phyloP scores from a whole-genome alignment of 345 rosid species.

The Rhodomyrtus tomentosa region DNA sequence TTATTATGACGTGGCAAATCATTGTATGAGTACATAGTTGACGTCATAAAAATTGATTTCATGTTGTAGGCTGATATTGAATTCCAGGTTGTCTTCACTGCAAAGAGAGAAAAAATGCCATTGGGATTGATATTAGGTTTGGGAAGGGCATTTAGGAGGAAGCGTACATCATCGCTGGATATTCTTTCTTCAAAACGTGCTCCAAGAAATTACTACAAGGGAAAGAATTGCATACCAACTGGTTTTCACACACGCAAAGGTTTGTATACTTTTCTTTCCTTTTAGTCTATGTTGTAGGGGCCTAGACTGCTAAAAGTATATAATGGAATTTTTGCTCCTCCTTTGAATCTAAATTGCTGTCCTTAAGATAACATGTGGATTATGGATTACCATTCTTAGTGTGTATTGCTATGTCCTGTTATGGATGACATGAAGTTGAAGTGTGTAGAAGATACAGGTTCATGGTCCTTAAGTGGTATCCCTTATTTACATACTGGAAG shows the following conservation, averaged over 20 bases:
- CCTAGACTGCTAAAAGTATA: neutral
- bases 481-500: neutral
- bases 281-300: neutral
- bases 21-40: neutral
- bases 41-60: neutral
- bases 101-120: conserved; percentile 27
- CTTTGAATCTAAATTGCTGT: neutral
- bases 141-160: conserved; percentile 55
- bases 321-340: neutral
- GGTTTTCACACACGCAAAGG: conserved; percentile 92
- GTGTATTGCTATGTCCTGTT: neutral
- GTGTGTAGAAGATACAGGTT: neutral
- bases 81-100: neutral
- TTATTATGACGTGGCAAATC: neutral
- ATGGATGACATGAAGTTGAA: neutral
- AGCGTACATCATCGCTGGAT: conserved; percentile 73
- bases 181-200: conserved; percentile 79
- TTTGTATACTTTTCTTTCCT: neutral
- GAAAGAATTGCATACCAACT: conserved; percentile 69
- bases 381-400: too few species aligned
- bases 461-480: too few species aligned
- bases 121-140: conserved; percentile 52
- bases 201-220: conserved; percentile 69
- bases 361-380: neutral
- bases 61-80: neutral